Evolutionary conservation across 75 land plant species (phyloP), one percentile per base, ranked within the genome.

Genomic region (Pseudotsuga menziesii): DNA sequence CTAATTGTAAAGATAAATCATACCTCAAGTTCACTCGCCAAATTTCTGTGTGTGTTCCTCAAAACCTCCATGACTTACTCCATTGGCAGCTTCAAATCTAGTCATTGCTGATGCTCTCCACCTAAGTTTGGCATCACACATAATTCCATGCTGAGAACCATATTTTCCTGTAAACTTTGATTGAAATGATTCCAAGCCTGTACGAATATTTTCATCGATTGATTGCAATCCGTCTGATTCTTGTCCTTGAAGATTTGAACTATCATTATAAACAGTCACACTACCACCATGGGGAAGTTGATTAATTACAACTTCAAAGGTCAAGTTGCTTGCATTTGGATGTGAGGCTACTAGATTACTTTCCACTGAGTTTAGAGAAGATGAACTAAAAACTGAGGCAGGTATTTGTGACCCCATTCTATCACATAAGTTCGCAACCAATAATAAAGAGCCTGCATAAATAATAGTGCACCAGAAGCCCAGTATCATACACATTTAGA

Each of bases 1-100:
- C n/a, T n/a, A n/a, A n/a, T n/a, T n/a, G n/a, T n/a, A n/a, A n/a
- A n/a, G n/a, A 48, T 9, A 14, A 7, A 17, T 44, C 20, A 52
- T 78, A 96, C 99, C 99, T 96, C 99, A 57, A 96, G 90, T 81
- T 96, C 99, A 78, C 82, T 76, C 60, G 97, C 97, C 80, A 96
- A 77, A 81, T 90, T 96, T n/a, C 82, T 35, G 73, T 96, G 99
- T 81, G 93, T 96, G 80, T 89, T 90, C 82, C 91, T 89, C 19
- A 96, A 84, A 57, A 83, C 79, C 77, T 94, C 91, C 97, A 94
- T 96, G 61, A n/a, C n/a, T n/a, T n/a, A n/a, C n/a, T n/a, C n/a
- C n/a, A n/a, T n/a, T n/a, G n/a, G n/a, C n/a, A n/a, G n/a, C n/a
- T n/a, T n/a, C n/a, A n/a, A n/a, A n/a, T n/a, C n/a, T n/a, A n/a